Percentiles rank a stretch among this genome's conserved stretches.
phyloP scores from a whole-genome alignment of 2,329 filamentous ascomycete genomes.

The Thelonectria blattea region DNA sequence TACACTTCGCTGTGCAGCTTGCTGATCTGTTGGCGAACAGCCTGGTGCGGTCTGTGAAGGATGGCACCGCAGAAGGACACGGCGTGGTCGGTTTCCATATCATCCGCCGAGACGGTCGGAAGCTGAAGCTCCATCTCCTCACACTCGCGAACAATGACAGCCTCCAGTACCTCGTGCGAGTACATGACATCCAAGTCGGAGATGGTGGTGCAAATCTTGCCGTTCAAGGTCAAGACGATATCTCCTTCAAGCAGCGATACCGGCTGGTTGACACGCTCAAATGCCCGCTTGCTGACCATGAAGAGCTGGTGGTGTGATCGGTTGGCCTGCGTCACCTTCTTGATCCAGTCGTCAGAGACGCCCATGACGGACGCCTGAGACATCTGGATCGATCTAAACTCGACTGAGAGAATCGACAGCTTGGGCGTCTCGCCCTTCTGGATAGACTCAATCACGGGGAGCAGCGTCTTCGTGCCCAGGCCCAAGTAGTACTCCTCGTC shows the following conservation, averaged over 20 bases:
- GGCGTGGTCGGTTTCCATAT: slow-evolving; percentile 90
- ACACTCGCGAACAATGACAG: slow-evolving; percentile 84
- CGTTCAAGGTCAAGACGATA: slow-evolving; percentile 89
- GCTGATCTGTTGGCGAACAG: slow-evolving; percentile 95
- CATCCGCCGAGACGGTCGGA: slow-evolving; percentile 84
- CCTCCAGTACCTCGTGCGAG: slow-evolving; percentile 80
- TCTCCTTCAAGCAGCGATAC: slow-evolving; percentile 83
- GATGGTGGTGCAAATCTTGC: slow-evolving; percentile 89
- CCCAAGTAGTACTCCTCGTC: slow-evolving; percentile 98
- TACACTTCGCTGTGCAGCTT: slow-evolving; percentile 97
- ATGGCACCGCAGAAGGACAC: slow-evolving; percentile 96
- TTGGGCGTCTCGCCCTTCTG: slow-evolving; percentile 79
- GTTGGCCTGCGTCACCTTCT: slow-evolving; percentile 86
- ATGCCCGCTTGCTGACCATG: slow-evolving; percentile 92
- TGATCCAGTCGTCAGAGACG: slow-evolving; percentile 93
- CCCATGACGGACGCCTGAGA: slow-evolving; percentile 97
- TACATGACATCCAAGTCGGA: slow-evolving; percentile 98
- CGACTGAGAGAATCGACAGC: slow-evolving; percentile 89
- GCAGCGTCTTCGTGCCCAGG: slow-evolving; percentile 83
- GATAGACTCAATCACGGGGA: slow-evolving; percentile 88
- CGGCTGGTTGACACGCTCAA: slow-evolving; percentile 59
- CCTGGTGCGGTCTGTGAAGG: slow-evolving; percentile 91
- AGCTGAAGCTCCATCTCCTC: slow-evolving; percentile 78
- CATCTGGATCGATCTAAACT: slow-evolving; percentile 96
- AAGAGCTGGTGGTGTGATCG: slow-evolving; percentile 94